Base-by-base conservation (phyloP, 2,329 filamentous ascomycete species). In the Pestalotiopsis sp. region DNA sequence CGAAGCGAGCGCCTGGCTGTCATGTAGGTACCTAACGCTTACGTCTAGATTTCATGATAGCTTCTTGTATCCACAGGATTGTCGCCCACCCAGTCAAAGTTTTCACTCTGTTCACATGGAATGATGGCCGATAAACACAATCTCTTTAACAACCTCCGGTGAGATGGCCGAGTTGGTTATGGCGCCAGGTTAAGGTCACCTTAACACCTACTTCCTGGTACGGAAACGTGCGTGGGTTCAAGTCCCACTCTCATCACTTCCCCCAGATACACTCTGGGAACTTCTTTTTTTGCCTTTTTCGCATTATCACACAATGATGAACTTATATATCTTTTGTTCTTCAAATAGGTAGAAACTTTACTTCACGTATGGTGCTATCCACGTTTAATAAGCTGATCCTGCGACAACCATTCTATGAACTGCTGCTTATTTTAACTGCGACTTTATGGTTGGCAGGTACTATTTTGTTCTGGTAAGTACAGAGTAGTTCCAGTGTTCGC, bases 151-250 rank as follows among this genome's bases (percentile, higher is more conserved):
- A 62, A 36, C 13, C 36, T 17, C 27, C 59, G 59, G 59, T 62
- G 59, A 62, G 59, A 62, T 62, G 59, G 59, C 59, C 59, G 59
- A 62, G 59, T 62, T 62, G 59, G 59, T 62, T 62, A 62, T 62
- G 59, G 59, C 59, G 59, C 59, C 59, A 62, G 59, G 59, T 62
- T 62, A 62, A 62, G 59, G 59, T 62, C 59, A 62, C 59, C 59
- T 62, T 62, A 62, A 62, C 59, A 62, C 59, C 59, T 62, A 62
- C 59, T 39, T 62, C 59, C 59, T 62, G 59, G 59, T 62, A 62
- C 59, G 59, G 59, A 62, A 62, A 62, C 59, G 59, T 62, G 59
- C 59, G 59, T 62, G 59, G 59, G 59, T 62, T 62, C 59, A 62
- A 62, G 59, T 62, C 59, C 59, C 59, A 62, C 59, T 62, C 59